Percentiles rank a stretch among this genome's conserved stretches.
phyloP scores from a whole-genome alignment of 1,284 basidiomycete genomes.

The Puccinia triticina region DNA sequence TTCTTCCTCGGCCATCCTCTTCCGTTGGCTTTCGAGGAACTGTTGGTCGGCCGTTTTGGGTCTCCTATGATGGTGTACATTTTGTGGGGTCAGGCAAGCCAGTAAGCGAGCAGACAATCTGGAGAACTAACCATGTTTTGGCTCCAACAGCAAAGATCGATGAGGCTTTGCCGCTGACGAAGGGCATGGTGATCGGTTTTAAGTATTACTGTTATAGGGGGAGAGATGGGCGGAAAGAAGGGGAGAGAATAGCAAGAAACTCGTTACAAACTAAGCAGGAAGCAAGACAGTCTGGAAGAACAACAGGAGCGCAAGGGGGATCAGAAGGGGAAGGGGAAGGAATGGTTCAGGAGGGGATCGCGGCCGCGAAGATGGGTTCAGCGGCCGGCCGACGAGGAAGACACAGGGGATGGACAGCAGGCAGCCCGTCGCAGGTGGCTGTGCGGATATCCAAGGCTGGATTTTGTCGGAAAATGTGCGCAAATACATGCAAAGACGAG shows the following conservation, averaged over 20 bases:
- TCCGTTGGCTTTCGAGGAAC: conserved; percentile 33
- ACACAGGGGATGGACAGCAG: too few species aligned
- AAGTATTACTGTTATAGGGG: not conserved
- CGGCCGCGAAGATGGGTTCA: not conserved
- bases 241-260: conserved; percentile 48
- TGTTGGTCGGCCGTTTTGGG: conserved; percentile 44
- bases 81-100: not conserved
- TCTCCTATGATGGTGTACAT: not conserved
- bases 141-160: conserved; percentile 35
- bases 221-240: conserved; percentile 11
- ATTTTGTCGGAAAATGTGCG: too few species aligned
- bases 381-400: not conserved
- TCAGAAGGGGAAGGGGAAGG: not conserved
- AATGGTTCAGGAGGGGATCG: conserved; percentile 27
- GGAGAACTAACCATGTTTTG: conserved; percentile 44
- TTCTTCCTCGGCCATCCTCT: conserved; percentile 40
- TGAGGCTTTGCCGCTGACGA: conserved; percentile 34
- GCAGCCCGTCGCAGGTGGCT: too few species aligned
- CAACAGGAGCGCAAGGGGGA: conserved; percentile 8
- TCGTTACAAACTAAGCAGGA: not conserved
- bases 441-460: too few species aligned
- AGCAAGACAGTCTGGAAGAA: conserved; percentile 45
- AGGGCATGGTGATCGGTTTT: conserved; percentile 35
- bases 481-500: not conserved
- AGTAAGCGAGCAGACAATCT: not conserved